phyloP scores from a whole-genome alignment of 768 basidiomycete genomes.

The Strobilomyces dryophilus region DNA sequence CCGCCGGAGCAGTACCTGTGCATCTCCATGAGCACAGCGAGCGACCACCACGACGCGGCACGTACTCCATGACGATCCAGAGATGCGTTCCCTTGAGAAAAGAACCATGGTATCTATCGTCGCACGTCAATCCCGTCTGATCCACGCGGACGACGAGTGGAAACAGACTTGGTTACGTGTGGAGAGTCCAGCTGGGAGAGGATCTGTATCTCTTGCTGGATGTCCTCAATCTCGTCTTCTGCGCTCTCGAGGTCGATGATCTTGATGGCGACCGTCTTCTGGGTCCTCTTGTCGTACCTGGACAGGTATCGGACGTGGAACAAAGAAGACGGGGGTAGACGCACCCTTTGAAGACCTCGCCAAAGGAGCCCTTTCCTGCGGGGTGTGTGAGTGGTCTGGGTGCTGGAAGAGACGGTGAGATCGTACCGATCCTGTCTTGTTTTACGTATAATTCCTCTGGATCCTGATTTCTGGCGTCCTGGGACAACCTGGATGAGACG shows the following conservation, averaged over 20 bases:
- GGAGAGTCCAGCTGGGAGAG: constrained; percentile 94
- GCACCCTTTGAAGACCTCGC: constrained; percentile 98
- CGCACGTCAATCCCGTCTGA: constrained; percentile 30
- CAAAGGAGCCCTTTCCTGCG: constrained; percentile 95
- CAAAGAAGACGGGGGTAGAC: constrained; percentile 19
- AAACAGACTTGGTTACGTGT: constrained; percentile 87
- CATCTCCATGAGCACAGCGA: constrained; percentile 7
- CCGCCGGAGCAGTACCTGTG: constrained; percentile 93
- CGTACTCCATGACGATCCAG: constrained; percentile 99
- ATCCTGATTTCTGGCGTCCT: constrained; percentile 76
- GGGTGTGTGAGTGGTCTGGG: constrained; percentile 15
- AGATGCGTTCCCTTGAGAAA: constrained; percentile 93
- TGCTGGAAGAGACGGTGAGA: constrained; percentile 6
- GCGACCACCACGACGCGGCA: constrained; percentile 7
- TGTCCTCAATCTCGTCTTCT: constrained; percentile 99
- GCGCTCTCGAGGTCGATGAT: constrained; percentile 99
- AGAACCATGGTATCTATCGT: constrained; percentile 85
- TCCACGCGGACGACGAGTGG: constrained; percentile 27
- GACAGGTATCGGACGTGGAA: not conserved
- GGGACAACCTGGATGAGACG: constrained; percentile 9
- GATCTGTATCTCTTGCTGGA: constrained; percentile 98
- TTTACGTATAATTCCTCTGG: constrained; percentile 97
- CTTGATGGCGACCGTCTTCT: constrained; percentile 98
- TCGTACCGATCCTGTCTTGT: constrained; percentile 92
- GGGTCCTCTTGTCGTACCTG: constrained; percentile 93